A percentile compares a stretch with the other conserved stretches of the same genome.
Conservation (phyloP, 179 eudicot genomes). For the Gypsophila paniculata region DNA sequence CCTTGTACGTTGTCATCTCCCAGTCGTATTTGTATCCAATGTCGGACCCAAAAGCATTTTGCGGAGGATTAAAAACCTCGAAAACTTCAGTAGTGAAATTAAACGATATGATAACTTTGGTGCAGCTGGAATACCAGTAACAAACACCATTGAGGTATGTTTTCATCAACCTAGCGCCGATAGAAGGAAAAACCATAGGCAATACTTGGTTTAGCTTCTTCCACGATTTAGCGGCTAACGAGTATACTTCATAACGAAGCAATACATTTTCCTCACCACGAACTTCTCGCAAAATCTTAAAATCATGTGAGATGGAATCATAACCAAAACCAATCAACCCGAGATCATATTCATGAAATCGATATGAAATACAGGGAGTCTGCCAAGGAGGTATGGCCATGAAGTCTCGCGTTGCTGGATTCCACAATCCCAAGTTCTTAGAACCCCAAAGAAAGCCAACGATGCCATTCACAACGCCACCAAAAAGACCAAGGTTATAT, state of each 20-base stretch:
- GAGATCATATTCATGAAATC: background rate
- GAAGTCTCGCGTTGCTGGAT: constrained; percentile 6
- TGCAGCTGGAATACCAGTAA: background rate
- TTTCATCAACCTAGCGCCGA: background rate
- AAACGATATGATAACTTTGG: background rate
- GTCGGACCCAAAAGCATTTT: background rate
- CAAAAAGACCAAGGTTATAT: rapidly evolving
- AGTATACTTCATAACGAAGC: background rate
- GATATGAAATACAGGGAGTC: background rate
- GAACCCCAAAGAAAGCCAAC: background rate
- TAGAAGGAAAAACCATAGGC: background rate
- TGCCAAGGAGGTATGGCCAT: background rate
- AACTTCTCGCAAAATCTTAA: background rate
- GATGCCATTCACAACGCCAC: constrained; percentile 9
- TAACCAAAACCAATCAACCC: background rate
- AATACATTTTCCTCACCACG: background rate
- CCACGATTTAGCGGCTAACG: constrained; percentile 9
- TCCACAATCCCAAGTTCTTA: background rate
- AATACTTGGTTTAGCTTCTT: background rate
- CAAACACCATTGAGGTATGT: background rate
- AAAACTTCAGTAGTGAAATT: constrained; percentile 5
- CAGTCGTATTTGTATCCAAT: too few relatives aligned
- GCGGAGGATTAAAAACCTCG: constrained; percentile 6
- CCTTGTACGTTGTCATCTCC: background rate
- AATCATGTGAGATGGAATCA: constrained; percentile 10